Evolutionary conservation across 2,329 filamentous ascomycete species (phyloP).

Genomic region (Pezicula neosporulosa): DNA sequence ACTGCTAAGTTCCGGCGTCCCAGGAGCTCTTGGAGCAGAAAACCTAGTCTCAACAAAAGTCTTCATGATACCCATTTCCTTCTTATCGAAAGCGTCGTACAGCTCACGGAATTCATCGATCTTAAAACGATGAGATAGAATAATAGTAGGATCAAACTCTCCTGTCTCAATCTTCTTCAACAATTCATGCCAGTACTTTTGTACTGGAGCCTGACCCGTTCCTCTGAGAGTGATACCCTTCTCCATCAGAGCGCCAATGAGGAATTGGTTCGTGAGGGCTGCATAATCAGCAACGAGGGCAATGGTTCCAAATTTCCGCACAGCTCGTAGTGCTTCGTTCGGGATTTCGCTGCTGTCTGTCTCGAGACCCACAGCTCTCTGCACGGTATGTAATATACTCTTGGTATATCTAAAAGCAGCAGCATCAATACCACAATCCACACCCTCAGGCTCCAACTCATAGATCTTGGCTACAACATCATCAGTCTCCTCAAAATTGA

Average conservation of each 20-base stretch:
- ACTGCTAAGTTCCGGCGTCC: conserved; percentile 47
- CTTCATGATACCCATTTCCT: conserved; percentile 74
- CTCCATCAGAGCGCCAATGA: conserved; percentile 63
- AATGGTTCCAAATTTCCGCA: conserved; percentile 50
- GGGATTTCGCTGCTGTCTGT: conserved; percentile 59
- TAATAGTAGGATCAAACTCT: conserved; percentile 71
- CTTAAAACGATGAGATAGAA: conserved; percentile 75
- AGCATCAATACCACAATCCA: conserved; percentile 64
- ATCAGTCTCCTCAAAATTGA: conserved; percentile 52
- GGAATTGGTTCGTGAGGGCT: conserved; percentile 57
- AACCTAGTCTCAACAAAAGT: conserved; percentile 62
- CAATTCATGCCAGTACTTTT: conserved; percentile 78
- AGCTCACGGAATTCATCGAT: conserved; percentile 70
- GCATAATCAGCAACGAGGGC: conserved; percentile 51
- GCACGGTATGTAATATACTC: conserved; percentile 53
- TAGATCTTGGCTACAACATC: conserved; percentile 54
- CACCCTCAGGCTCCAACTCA: conserved; percentile 54
- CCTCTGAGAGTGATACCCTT: conserved; percentile 61
- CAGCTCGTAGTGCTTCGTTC: conserved; percentile 52
- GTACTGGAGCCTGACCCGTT: conserved; percentile 62
- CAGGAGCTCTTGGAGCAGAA: conserved; percentile 45
- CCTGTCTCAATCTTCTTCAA: conserved; percentile 62
- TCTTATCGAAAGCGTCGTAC: conserved; percentile 56
- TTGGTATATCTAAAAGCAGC: conserved; percentile 58
- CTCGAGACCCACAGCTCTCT: conserved; percentile 53